Base-by-base conservation (phyloP, 768 basidiomycete genomes). In the Macrolepiota albuminosa region DNA sequence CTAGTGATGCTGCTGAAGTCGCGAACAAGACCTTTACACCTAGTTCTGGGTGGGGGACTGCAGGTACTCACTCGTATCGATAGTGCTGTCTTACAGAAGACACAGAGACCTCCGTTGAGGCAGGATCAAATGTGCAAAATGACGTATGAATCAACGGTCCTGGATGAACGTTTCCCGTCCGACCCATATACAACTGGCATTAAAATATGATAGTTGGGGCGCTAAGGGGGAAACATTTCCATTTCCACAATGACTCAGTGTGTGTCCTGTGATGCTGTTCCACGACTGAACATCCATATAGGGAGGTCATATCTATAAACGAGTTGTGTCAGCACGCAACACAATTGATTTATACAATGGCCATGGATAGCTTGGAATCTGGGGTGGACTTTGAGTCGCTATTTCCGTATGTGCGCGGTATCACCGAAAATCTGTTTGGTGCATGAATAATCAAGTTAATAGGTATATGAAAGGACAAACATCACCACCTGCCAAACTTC, bases 311-410 rank as follows among this genome's bases (percentile, higher is more conserved):
- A 58, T 3, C 2, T 43, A 62, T 65, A 14, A 65, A 65, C 47
- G 61, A 59, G 10, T 62, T 62, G 61, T 57, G 56, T 40, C 62
- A 61, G 64, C 59, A 24, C 61, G 64, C 39, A 61, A 58, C 16
- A 65, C 61, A 1, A 57, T 60, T 26, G 58, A 60, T 29, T 61
- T 60, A 48, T 65, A 65, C 16, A 45, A 65, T 51, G 59, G 61
- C 29, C 42, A 60, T 42, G 64, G 62, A 47, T 14, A 57, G 29
- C 64, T 65, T 6, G 64, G 64, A 24, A 65, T 36, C 61, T 61
- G 37, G 64, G 64, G 18, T 65, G 64, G 64, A 65, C 43, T 65
- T 60, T 42, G 39, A 58, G n/a, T 57, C 64, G 40, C 46, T 64
- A 8, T 39, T 63, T 36, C 8, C 10, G 62, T 54, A 18, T 16